Evolutionary conservation across 2,329 filamentous ascomycete genomes (phyloP), one percentile per base, ranked within the genome.

Genomic region (Chrysoporthe puriensis): DNA sequence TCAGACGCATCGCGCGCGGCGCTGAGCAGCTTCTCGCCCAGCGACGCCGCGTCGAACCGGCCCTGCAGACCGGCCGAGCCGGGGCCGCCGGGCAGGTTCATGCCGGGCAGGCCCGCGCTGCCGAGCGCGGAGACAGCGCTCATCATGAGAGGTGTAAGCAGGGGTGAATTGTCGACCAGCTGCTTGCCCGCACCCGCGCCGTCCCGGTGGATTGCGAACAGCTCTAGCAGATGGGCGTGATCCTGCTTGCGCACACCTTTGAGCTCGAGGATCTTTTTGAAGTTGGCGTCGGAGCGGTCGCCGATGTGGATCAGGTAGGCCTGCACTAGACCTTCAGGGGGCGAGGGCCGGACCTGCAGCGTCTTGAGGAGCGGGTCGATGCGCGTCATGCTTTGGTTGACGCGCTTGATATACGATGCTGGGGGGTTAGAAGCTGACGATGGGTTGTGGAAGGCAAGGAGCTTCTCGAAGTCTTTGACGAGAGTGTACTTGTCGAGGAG

Each of bases 291-390:
- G 71, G 91, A 97, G 66, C 92, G 90, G 82, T 99, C 96, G 72
- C 89, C 94, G 72, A 99, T 96, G 80, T 98, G 96, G 78, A 98
- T 97, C 44, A 99, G 89, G 77, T 99, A 99, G 44, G 96, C 96
- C 81, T 98, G 95, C 0, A 99, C 94, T 3, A 99, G 87, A 1
- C 93, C 95, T 82, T 99, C 96, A 0, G 95, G 92, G 0, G 96
- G 96, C 4, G 91, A 92, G 2, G 94, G 89, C 40, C 93, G 93
- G 60, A 99, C 95, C 83, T 99, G 96, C 3, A 99, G 87, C 2
- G 96, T 98, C 80, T 99, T 99, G 73, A 99, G 90, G 32, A 99
- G 86, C 0, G 93, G 92, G 75, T 98, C 95, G 71, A 98, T 90
- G 72, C 94, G 93, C 68, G 89, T 88, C 85, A 97, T 96, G 75